These are phyloP conservation scores for Yamadazyma nakazawae DNA, from an alignment of 805 yeast species.

Conservation along the genomic window DNA sequence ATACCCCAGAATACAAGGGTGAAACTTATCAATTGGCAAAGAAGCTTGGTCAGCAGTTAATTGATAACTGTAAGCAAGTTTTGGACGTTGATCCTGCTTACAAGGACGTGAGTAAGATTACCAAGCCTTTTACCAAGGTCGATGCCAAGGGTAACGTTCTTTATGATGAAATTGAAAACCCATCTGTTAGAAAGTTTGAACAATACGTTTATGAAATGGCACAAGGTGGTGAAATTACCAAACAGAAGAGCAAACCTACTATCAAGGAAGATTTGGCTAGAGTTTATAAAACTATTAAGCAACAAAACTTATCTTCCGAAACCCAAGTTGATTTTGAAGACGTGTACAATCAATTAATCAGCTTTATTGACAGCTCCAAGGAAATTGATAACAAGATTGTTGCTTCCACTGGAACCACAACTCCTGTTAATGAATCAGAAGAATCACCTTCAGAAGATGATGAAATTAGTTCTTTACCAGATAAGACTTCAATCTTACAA, in stretches of 20 bases:
- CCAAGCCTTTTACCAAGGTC: conserved; percentile 89
- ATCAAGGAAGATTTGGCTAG: conserved; percentile 81
- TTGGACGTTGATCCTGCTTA: conserved; percentile 79
- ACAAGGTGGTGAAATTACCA: conserved; percentile 83
- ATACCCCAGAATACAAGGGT: conserved; percentile 78
- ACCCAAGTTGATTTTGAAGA: conserved; percentile 70
- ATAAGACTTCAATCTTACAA: conserved; percentile 61
- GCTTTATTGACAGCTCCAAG: conserved; percentile 63
- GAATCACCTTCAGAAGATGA: conserved; percentile 59
- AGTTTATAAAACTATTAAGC: conserved; percentile 78
- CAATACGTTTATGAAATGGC: conserved; percentile 97
- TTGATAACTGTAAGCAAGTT: conserved; percentile 93
- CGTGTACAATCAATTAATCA: conserved; percentile 66
- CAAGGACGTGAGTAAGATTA: conserved; percentile 91
- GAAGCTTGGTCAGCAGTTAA: conserved; percentile 85
- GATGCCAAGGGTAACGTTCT: conserved; percentile 84
- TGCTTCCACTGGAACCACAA: conserved; percentile 42
- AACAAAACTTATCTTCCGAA: conserved; percentile 56
- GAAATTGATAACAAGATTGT: conserved; percentile 62
- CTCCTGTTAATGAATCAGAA: conserved; percentile 25
- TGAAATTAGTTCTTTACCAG: conserved; percentile 84
- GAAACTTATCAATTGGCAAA: conserved; percentile 90
- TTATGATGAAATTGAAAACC: conserved; percentile 83
- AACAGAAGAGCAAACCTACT: conserved; percentile 58
- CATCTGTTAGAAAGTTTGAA: conserved; percentile 89